Conservation (phyloP, 2,329 filamentous ascomycete species). For the Sclerotinia glacialis region DNA sequence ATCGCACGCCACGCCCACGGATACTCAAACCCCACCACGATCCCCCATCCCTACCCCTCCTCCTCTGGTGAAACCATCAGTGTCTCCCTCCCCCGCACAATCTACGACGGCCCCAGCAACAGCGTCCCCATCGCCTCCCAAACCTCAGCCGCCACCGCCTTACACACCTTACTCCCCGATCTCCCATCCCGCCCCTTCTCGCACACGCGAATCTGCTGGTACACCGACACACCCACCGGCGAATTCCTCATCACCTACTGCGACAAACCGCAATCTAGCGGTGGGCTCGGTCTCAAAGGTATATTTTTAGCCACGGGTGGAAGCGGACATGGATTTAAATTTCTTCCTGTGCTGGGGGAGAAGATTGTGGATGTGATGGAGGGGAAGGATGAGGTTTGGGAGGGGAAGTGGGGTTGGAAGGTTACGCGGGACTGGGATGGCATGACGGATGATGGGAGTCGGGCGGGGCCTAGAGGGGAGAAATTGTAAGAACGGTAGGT, state of each 20-base stretch:
- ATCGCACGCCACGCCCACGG: slow-evolving; percentile 60
- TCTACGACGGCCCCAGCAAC: slow-evolving; percentile 27
- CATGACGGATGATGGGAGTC: slow-evolving; percentile 36
- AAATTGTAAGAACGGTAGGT: slow-evolving; percentile 21
- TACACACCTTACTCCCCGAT: slow-evolving; percentile 50
- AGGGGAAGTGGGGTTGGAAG: slow-evolving; percentile 54
- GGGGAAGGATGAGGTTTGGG: slow-evolving; percentile 44
- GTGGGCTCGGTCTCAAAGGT: slow-evolving; percentile 46
- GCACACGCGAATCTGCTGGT: slow-evolving; percentile 58
- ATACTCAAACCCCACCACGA: slow-evolving; percentile 46
- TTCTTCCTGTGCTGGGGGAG: slow-evolving; percentile 48
- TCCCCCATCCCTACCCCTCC: slow-evolving; percentile 29
- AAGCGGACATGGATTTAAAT: slow-evolving; percentile 51
- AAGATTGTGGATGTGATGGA: slow-evolving; percentile 45
- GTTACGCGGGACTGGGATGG: slow-evolving; percentile 34
- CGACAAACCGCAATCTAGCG: slow-evolving; percentile 4
- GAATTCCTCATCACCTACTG: slow-evolving; percentile 59
- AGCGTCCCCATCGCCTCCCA: slow-evolving; percentile 32
- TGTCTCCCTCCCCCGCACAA: slow-evolving; percentile 32
- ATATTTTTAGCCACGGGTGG: slow-evolving; percentile 51
- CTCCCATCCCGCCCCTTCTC: slow-evolving; percentile 52
- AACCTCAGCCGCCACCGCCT: slow-evolving; percentile 27
- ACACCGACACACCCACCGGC: slow-evolving; percentile 61
- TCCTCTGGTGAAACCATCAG: slow-evolving; percentile 20
- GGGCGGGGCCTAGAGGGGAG: slow-evolving; percentile 35